Conservation (phyloP, 495 filamentous ascomycete genomes). For the Cairneyella variabilis region DNA sequence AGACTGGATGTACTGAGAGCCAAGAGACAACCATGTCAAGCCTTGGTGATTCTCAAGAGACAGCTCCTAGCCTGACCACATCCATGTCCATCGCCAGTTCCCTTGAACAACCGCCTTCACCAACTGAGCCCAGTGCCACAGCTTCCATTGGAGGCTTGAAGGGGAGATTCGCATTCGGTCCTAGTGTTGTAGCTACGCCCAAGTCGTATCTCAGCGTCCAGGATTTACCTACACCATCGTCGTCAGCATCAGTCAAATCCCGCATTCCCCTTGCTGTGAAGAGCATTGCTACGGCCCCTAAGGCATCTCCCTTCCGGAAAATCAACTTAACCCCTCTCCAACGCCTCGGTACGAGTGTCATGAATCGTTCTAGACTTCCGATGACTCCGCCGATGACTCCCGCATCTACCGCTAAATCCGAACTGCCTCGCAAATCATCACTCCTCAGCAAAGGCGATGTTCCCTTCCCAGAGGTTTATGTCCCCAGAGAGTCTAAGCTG, state of each 20-base stretch:
- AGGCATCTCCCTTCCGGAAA: neutral
- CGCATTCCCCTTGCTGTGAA: conserved; percentile 25
- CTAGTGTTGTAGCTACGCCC: conserved; percentile 1
- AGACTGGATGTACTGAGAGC: neutral
- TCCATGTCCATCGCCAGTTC: conserved; percentile 17
- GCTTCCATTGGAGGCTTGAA: conserved; percentile 1
- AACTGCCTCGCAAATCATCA: conserved; percentile 6
- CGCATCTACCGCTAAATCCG: neutral
- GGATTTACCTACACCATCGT: conserved; percentile 14
- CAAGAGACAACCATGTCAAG: neutral
- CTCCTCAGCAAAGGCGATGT: conserved; percentile 17
- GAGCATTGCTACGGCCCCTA: neutral
- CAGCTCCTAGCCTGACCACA: conserved; percentile 10
- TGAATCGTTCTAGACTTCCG: conserved; percentile 13
- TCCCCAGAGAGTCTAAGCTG: neutral
- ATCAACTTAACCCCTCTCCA: conserved; percentile 23
- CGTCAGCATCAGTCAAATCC: conserved; percentile 12
- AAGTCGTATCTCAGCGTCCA: neutral
- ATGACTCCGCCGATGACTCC: conserved; percentile 22
- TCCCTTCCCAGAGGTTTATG: conserved; percentile 26
- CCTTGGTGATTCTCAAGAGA: conserved; percentile 7
- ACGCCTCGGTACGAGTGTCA: conserved; percentile 17
- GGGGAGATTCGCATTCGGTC: conserved; percentile 20
- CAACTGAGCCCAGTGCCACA: neutral
- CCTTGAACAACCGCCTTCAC: conserved; percentile 18